These are phyloP conservation scores for Colletotrichum filicis DNA, from an alignment of 2,329 filamentous ascomycete genomes.

Conservation along the genomic window DNA sequence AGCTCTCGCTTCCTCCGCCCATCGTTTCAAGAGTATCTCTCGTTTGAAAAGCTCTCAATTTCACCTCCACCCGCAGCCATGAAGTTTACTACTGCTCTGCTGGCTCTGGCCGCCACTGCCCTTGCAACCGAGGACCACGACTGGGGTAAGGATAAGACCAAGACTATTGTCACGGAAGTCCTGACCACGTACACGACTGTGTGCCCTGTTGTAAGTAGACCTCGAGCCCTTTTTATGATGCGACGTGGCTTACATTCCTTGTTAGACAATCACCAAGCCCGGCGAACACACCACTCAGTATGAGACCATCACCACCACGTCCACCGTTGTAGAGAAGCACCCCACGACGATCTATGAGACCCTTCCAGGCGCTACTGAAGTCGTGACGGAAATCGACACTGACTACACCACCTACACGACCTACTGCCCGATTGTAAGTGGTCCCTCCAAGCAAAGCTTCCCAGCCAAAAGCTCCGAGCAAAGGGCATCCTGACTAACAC, in stretches of 20 bases:
- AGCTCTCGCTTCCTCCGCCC: constrained; percentile 10
- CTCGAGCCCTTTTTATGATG: not conserved
- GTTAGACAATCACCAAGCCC: constrained; percentile 34
- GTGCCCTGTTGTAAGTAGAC: constrained; percentile 5
- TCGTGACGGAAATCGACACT: constrained; percentile 50
- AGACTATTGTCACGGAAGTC: constrained; percentile 17
- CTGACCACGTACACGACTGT: constrained; percentile 20
- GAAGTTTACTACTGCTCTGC: constrained; percentile 30
- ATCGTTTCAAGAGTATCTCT: constrained; percentile 22
- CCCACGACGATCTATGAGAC: constrained; percentile 48
- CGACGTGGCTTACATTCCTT: not conserved
- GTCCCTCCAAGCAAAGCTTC: no score
- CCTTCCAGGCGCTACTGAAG: constrained; percentile 42
- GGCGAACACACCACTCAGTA: constrained; percentile 36
- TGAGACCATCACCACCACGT: constrained; percentile 42
- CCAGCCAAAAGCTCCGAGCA: no score
- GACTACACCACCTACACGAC: constrained; percentile 56
- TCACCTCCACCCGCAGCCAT: constrained; percentile 6
- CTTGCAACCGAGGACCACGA: constrained; percentile 31
- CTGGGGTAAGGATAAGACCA: constrained; percentile 28
- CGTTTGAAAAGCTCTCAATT: constrained; percentile 11
- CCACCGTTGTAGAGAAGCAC: constrained; percentile 44
- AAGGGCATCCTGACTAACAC: not conserved
- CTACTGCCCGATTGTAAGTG: constrained; percentile 51
- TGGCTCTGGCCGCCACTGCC: constrained; percentile 29